A percentile compares a stretch with the other conserved stretches of the same genome.
These are phyloP conservation scores for Penicillium maclennaniae DNA, from an alignment of 495 filamentous ascomycete genomes.

Conservation along the genomic window DNA sequence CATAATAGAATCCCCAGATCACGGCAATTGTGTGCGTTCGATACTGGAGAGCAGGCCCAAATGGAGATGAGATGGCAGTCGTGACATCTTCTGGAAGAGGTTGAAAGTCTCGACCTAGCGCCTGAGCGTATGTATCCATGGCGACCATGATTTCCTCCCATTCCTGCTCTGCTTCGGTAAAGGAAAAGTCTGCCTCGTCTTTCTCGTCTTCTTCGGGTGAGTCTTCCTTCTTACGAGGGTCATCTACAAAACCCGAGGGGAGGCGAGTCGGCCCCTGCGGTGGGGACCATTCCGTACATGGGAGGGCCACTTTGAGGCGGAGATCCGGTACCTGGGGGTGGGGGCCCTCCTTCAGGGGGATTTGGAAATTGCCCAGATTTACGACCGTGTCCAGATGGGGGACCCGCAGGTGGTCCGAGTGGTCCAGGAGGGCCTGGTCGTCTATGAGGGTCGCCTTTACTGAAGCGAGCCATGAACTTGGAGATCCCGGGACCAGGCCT, in stretches of 20 bases:
- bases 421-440: slow-evolving; percentile 25
- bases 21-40: slow-evolving; percentile 80
- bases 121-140: slow-evolving; percentile 59
- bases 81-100: slow-evolving; percentile 71
- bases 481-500: slow-evolving; percentile 51
- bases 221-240: slow-evolving; percentile 11
- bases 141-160: slow-evolving; percentile 74
- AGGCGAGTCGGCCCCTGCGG: slow-evolving; percentile 34
- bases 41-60: slow-evolving; percentile 78
- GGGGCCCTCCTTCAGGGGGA: slow-evolving; percentile 7
- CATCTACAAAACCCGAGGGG: slow-evolving; percentile 39
- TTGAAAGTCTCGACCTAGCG: slow-evolving; percentile 72
- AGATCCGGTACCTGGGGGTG: slow-evolving; percentile 2
- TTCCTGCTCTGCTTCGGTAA: slow-evolving; percentile 66
- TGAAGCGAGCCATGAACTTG: slow-evolving; percentile 42
- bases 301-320: slow-evolving; percentile 23
- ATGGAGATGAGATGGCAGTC: slow-evolving; percentile 63
- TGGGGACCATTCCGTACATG: slow-evolving; percentile 56
- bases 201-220: slow-evolving; percentile 41
- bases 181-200: slow-evolving; percentile 57
- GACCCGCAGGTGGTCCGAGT: slow-evolving; percentile 14
- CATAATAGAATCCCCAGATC: slow-evolving; percentile 81
- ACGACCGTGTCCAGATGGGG: not conserved
- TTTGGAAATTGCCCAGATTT: slow-evolving; percentile 5
- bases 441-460: slow-evolving; percentile 13